phyloP scores from a whole-genome alignment of 345 rosid species.

The Gossypium longicalyx region DNA sequence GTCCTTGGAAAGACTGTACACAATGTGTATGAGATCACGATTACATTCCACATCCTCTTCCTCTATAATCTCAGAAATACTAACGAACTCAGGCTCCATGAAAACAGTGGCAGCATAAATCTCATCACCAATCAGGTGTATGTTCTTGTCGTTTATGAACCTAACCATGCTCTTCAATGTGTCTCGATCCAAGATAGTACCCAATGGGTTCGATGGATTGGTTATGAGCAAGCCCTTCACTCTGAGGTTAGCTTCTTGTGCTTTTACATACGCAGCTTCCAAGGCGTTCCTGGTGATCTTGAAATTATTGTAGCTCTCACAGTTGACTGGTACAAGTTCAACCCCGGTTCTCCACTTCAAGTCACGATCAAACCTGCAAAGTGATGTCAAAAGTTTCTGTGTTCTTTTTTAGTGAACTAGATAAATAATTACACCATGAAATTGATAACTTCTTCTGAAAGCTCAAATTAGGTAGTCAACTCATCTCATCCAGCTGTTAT shows the following conservation, averaged over 20 bases:
- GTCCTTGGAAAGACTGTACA: slow-evolving; percentile 87
- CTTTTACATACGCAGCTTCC: slow-evolving; percentile 64
- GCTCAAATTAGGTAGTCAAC: not conserved
- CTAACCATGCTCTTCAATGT: slow-evolving; percentile 46
- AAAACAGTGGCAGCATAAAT: slow-evolving; percentile 83
- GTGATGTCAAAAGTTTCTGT: not conserved
- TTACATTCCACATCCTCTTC: slow-evolving; percentile 38
- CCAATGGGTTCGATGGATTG: slow-evolving; percentile 86
- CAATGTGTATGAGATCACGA: slow-evolving; percentile 63
- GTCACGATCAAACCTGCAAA: slow-evolving; percentile 83
- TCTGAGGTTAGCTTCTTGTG: slow-evolving; percentile 40
- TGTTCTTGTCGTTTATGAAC: slow-evolving; percentile 71
- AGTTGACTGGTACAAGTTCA: slow-evolving; percentile 60
- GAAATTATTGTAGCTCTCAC: slow-evolving; percentile 62
- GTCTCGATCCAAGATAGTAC: slow-evolving; percentile 58
- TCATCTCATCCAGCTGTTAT: not conserved
- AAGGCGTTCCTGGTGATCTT: slow-evolving; percentile 59
- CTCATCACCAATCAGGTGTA: slow-evolving; percentile 80
- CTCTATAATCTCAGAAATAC: slow-evolving; percentile 66
- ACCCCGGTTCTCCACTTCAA: slow-evolving; percentile 91
- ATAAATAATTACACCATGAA: not conserved
- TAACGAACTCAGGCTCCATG: slow-evolving; percentile 43
- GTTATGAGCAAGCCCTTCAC: slow-evolving; percentile 82
- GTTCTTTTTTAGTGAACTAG: not conserved
- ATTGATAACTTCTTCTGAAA: not conserved